These are phyloP conservation scores for Cladorrhinum samala DNA, from an alignment of 495 filamentous ascomycete genomes.

Conservation along the genomic window DNA sequence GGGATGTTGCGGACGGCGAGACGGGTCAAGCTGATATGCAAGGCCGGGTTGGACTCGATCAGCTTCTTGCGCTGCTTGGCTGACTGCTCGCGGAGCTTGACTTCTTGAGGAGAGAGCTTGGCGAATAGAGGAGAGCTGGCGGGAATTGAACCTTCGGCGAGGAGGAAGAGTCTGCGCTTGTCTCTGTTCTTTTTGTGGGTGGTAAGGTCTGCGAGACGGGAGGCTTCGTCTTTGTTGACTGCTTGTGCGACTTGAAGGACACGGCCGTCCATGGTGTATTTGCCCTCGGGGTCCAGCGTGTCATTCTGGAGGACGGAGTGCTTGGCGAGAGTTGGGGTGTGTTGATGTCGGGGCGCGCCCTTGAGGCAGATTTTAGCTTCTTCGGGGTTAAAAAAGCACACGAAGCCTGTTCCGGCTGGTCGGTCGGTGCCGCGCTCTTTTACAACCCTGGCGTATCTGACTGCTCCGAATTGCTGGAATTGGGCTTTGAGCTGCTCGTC, in stretches of 20 bases:
- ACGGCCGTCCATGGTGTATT: conserved; percentile 85
- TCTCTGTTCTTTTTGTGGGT: conserved; percentile 68
- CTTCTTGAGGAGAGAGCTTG: conserved; percentile 69
- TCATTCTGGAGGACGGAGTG: conserved; percentile 83
- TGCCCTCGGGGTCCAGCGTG: conserved; percentile 63
- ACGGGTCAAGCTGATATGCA: conserved; percentile 86
- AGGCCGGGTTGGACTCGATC: conserved; percentile 80
- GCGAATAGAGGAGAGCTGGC: conserved; percentile 65
- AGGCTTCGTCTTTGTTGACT: conserved; percentile 72
- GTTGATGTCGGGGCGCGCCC: conserved; percentile 55
- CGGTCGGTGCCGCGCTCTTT: conserved; percentile 75
- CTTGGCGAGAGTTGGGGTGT: conserved; percentile 44
- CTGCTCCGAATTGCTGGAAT: conserved; percentile 73
- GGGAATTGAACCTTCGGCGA: conserved; percentile 78
- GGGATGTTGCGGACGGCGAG: conserved; percentile 94
- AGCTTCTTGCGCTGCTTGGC: conserved; percentile 81
- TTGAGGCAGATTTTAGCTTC: conserved; percentile 69
- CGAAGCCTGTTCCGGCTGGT: conserved; percentile 88
- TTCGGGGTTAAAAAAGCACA: conserved; percentile 76
- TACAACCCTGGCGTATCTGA: conserved; percentile 86
- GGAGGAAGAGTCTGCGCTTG: conserved; percentile 85
- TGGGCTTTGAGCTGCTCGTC: conserved; percentile 76
- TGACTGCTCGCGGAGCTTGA: conserved; percentile 82
- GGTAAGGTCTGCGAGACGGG: conserved; percentile 64
- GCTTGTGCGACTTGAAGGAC: conserved; percentile 78